Percentiles rank a stretch among this genome's conserved stretches.
These are phyloP conservation scores for Rheum nobile DNA, from an alignment of 148 eudicot species.

Conservation along the genomic window DNA sequence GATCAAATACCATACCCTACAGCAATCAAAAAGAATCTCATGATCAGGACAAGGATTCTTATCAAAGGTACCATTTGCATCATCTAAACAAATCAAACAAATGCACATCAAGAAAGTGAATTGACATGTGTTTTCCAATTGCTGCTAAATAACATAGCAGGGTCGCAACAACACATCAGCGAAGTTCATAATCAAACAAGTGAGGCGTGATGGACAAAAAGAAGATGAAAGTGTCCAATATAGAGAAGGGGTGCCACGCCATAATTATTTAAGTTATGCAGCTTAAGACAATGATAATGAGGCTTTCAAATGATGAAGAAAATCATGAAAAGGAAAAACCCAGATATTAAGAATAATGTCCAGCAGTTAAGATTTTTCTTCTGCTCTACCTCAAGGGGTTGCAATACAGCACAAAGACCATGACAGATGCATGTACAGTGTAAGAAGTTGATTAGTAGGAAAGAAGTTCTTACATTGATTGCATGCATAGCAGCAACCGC, in stretches of 20 bases:
- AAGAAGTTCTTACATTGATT: conserved; percentile 53
- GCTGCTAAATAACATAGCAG: background rate
- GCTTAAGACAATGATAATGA: background rate
- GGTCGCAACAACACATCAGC: background rate
- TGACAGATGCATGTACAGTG: background rate
- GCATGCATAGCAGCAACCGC: conserved; percentile 78
- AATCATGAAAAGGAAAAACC: no score
- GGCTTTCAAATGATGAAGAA: no score
- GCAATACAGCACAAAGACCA: background rate
- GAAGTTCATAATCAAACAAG: background rate
- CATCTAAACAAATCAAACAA: background rate
- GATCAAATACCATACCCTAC: conserved; percentile 92
- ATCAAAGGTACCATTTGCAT: background rate
- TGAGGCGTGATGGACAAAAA: background rate
- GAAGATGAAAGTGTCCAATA: background rate
- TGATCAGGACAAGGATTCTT: background rate
- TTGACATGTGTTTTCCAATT: background rate
- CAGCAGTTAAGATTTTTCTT: no score
- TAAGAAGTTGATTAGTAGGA: background rate
- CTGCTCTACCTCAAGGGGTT: no score
- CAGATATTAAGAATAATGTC: no score
- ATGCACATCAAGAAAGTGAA: background rate
- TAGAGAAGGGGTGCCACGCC: background rate
- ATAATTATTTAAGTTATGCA: background rate
- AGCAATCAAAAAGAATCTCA: conserved; percentile 4